Conservation (phyloP, 805 yeast genomes). For the Candida wancherniae region DNA sequence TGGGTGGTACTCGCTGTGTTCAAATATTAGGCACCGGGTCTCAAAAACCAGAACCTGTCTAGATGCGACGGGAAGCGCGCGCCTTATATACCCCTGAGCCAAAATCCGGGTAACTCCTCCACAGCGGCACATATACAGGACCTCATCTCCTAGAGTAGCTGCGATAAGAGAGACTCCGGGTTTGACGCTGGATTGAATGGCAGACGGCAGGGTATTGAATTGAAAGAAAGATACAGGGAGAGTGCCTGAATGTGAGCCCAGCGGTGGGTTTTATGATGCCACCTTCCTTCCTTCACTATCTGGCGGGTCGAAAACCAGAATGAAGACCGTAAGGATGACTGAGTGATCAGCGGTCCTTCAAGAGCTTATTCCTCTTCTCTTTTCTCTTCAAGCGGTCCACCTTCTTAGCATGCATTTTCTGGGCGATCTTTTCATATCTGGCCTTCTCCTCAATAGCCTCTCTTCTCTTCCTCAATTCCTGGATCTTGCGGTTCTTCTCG, state of each 20-base stretch:
- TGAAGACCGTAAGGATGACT: no score
- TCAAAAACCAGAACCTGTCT: slow-evolving; percentile 12
- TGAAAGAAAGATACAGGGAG: no score
- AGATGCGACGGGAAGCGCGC: slow-evolving; percentile 14
- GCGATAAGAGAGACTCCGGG: no score
- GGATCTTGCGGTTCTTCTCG: slow-evolving; percentile 48
- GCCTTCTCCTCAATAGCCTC: slow-evolving; percentile 85
- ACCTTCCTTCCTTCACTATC: neutral
- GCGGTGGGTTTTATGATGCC: no score
- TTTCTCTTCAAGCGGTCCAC: slow-evolving; percentile 84
- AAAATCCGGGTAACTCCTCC: slow-evolving; percentile 20
- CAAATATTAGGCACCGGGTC: slow-evolving; percentile 15
- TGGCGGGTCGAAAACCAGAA: neutral
- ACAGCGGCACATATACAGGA: slow-evolving; percentile 8
- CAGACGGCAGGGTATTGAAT: no score
- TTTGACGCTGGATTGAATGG: no score
- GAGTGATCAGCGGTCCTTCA: slow-evolving; percentile 71
- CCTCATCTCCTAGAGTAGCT: no score
- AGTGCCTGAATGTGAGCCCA: no score
- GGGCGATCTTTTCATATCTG: slow-evolving; percentile 75
- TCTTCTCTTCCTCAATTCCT: slow-evolving; percentile 63
- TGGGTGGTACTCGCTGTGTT: no score
- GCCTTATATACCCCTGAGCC: slow-evolving; percentile 21
- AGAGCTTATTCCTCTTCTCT: slow-evolving; percentile 91
- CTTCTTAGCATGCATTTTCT: slow-evolving; percentile 86